Percentiles rank a stretch among this genome's conserved stretches.
These are phyloP conservation scores for Caryopteris hybrid DNA, from an alignment of 305 asterid species.

Conservation along the genomic window DNA sequence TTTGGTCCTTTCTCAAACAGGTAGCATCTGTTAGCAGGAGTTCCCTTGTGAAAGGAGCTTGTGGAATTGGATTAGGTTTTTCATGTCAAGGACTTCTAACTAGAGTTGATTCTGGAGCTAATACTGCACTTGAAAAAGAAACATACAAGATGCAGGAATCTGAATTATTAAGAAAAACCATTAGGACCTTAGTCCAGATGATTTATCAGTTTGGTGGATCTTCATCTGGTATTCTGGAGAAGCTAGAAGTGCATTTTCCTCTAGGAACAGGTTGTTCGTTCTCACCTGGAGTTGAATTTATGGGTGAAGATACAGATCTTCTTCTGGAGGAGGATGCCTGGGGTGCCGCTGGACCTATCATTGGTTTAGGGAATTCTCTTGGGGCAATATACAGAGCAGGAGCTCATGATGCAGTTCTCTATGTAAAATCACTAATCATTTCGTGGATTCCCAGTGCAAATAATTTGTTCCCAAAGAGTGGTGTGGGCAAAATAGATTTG, in stretches of 20 bases:
- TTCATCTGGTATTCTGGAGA: slow-evolving; percentile 48
- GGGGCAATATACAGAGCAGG: slow-evolving; percentile 83
- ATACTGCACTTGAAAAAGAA: slow-evolving; percentile 39
- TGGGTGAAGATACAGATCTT: slow-evolving; percentile 31
- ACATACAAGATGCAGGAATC: slow-evolving; percentile 46
- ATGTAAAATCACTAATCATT: slow-evolving; percentile 52
- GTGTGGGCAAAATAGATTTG: slow-evolving; percentile 26
- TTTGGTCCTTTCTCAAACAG: slow-evolving; percentile 38
- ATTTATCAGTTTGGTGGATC: slow-evolving; percentile 58
- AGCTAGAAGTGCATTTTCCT: slow-evolving; percentile 49
- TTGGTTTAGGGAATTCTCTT: slow-evolving; percentile 79
- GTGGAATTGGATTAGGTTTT: slow-evolving; percentile 93
- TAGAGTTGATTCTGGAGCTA: slow-evolving; percentile 48
- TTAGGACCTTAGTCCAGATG: slow-evolving; percentile 59
- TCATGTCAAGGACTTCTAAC: slow-evolving; percentile 80
- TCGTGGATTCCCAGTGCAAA: slow-evolving; percentile 59
- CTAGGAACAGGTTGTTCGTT: slow-evolving; percentile 33
- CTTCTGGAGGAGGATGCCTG: slow-evolving; percentile 78
- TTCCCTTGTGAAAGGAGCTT: slow-evolving; percentile 93
- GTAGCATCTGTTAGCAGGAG: slow-evolving; percentile 76
- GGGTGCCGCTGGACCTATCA: slow-evolving; percentile 80
- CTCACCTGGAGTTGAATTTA: slow-evolving; percentile 30
- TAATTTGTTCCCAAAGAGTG: slow-evolving; percentile 24
- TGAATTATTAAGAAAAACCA: slow-evolving; percentile 55
- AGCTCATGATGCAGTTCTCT: slow-evolving; percentile 57